phyloP scores from a whole-genome alignment of 495 filamentous ascomycete species.

The Penicillium longicatenatum region DNA sequence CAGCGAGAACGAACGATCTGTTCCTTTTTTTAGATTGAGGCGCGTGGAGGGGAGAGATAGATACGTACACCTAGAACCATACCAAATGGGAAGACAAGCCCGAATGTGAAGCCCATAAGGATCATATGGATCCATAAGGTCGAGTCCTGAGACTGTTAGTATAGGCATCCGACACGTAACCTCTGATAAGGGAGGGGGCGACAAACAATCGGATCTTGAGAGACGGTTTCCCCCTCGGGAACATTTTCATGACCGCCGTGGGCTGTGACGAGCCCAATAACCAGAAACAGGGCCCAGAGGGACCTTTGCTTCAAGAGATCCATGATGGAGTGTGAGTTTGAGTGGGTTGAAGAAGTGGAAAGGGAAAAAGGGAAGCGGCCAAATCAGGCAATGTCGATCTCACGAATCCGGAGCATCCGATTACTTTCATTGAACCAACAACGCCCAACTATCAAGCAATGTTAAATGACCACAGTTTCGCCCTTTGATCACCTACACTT shows the following conservation, averaged over 20 bases:
- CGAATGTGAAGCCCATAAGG: slow-evolving; percentile 83
- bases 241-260: slow-evolving; percentile 80
- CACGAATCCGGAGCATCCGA: slow-evolving; percentile 30
- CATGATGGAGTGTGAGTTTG: slow-evolving; percentile 21
- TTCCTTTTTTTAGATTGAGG: background rate
- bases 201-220: slow-evolving; percentile 84
- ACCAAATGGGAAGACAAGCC: slow-evolving; percentile 86
- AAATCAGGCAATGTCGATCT: slow-evolving; percentile 16
- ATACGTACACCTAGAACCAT: slow-evolving; percentile 88
- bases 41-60: background rate
- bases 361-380: slow-evolving; percentile 15
- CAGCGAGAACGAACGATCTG: slow-evolving; percentile 87
- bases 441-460: background rate
- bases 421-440: slow-evolving; percentile 8
- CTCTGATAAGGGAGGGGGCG: background rate
- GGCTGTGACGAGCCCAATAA: slow-evolving; percentile 43
- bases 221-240: slow-evolving; percentile 72
- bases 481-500: background rate
- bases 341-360: slow-evolving; percentile 9
- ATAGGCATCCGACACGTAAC: slow-evolving; percentile 1
- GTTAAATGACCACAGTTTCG: background rate
- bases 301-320: slow-evolving; percentile 15
- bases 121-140: slow-evolving; percentile 94
- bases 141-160: slow-evolving; percentile 57
- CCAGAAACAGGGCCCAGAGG: slow-evolving; percentile 31